These are phyloP conservation scores for Leishmania turanica DNA, from an alignment of 208 protist genomes.

Conservation along the genomic window DNA sequence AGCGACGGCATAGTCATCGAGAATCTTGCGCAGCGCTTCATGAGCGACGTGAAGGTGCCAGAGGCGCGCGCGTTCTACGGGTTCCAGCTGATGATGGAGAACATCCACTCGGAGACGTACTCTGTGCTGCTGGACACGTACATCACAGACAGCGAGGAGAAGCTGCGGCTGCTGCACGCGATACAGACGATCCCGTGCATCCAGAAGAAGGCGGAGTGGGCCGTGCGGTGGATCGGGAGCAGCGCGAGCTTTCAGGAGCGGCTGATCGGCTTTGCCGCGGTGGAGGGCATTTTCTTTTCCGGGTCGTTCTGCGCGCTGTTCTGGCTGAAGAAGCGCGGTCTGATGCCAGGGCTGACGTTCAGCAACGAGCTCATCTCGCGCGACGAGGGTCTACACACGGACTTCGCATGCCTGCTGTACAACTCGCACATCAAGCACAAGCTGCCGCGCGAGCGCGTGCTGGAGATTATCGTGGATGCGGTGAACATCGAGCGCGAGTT, in stretches of 20 bases:
- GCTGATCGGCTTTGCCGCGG: conserved; percentile 98
- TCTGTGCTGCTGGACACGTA: conserved; percentile 96
- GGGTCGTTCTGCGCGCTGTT: conserved; percentile 99
- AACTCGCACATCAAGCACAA: conserved; percentile 93
- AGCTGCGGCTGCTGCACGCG: conserved; percentile 95
- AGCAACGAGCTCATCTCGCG: conserved; percentile 99
- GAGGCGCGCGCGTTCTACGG: conserved; percentile 99
- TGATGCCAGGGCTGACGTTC: conserved; percentile 99
- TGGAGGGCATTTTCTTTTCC: conserved; percentile 99
- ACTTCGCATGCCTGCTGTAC: conserved; percentile 99
- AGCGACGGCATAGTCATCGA: conserved; percentile 99
- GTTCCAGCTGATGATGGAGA: conserved; percentile 99
- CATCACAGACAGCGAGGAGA: conserved; percentile 95
- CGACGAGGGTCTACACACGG: conserved; percentile 99
- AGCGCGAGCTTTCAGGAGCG: conserved; percentile 94
- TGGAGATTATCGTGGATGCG: conserved; percentile 94
- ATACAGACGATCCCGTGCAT: conserved; percentile 97
- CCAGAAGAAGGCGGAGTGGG: conserved; percentile 99
- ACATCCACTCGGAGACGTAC: conserved; percentile 98
- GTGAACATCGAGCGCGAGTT: conserved; percentile 98
- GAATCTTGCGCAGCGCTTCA: conserved; percentile 97
- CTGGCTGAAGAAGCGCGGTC: conserved; percentile 99
- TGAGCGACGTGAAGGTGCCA: conserved; percentile 98
- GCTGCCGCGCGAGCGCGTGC: conserved; percentile 78
- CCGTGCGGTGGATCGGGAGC: conserved; percentile 90